Percentiles rank a stretch among this genome's conserved stretches.
Evolutionary conservation across 495 filamentous ascomycete species (phyloP).

Genomic region (Xylaria longipes): DNA sequence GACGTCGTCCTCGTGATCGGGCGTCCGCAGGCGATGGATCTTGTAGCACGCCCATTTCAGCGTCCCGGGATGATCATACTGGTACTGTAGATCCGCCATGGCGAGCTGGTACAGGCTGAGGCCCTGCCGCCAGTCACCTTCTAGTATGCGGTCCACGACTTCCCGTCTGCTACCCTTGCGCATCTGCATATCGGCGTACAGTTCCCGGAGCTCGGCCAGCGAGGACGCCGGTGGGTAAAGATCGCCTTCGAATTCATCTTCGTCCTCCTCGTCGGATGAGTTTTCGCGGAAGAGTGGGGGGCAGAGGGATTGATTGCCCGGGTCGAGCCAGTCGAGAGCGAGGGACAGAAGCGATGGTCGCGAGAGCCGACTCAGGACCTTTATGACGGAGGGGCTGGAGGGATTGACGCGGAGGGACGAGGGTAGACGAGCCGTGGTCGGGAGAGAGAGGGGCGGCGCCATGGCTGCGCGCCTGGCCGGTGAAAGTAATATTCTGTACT

Average conservation of each 20-base stretch:
- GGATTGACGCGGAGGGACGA: slow-evolving; percentile 66
- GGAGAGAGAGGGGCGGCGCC: slow-evolving; percentile 51
- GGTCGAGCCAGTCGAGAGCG: slow-evolving; percentile 74
- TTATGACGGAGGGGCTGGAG: slow-evolving; percentile 65
- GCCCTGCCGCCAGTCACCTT: slow-evolving; percentile 84
- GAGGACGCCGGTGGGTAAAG: slow-evolving; percentile 68
- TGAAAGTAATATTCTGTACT: not conserved
- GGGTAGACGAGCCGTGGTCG: slow-evolving; percentile 53
- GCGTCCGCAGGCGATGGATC: slow-evolving; percentile 51
- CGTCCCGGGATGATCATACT: slow-evolving; percentile 76
- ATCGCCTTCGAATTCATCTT: slow-evolving; percentile 55
- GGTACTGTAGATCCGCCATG: slow-evolving; percentile 77
- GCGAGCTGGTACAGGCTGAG: slow-evolving; percentile 79
- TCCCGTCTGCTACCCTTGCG: slow-evolving; percentile 75
- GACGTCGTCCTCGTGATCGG: slow-evolving; percentile 41
- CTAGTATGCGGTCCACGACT: slow-evolving; percentile 74
- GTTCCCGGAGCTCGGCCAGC: slow-evolving; percentile 65
- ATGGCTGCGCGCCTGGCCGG: slow-evolving; percentile 32
- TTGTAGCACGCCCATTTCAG: slow-evolving; percentile 79
- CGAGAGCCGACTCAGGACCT: slow-evolving; percentile 70
- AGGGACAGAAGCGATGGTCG: slow-evolving; percentile 73
- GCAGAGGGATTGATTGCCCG: slow-evolving; percentile 63
- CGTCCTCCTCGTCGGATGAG: slow-evolving; percentile 47
- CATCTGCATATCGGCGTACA: slow-evolving; percentile 60
- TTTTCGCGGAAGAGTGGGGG: slow-evolving; percentile 55